Evolutionary conservation across 768 basidiomycete genomes (phyloP).

Genomic region (Naematelia encephala): DNA sequence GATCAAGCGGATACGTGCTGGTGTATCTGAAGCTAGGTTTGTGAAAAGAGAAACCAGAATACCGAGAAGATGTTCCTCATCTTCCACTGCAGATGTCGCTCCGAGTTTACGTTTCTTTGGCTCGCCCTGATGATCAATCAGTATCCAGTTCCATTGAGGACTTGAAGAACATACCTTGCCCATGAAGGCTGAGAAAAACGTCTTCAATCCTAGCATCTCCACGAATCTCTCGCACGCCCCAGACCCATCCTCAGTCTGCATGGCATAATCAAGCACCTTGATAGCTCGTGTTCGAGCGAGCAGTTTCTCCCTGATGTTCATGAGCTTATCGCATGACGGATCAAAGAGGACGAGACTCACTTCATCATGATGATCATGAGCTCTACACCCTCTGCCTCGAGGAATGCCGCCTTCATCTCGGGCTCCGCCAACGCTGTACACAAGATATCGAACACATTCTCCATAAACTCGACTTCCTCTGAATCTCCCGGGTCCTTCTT

Average conservation of each 20-base stretch:
- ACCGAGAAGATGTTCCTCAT: slow-evolving; percentile 80
- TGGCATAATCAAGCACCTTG: slow-evolving; percentile 85
- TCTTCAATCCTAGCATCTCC: slow-evolving; percentile 81
- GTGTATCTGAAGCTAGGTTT: slow-evolving; percentile 81
- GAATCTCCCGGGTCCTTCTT: slow-evolving; percentile 75
- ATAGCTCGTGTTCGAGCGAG: slow-evolving; percentile 77
- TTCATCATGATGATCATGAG: slow-evolving; percentile 98
- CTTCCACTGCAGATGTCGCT: slow-evolving; percentile 62
- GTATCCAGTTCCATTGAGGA: background rate
- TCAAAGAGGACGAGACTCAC: slow-evolving; percentile 54
- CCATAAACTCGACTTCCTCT: slow-evolving; percentile 97
- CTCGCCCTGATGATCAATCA: slow-evolving; percentile 22
- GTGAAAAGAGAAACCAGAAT: slow-evolving; percentile 89
- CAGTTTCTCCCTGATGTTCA: slow-evolving; percentile 66
- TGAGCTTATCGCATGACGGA: too few species aligned
- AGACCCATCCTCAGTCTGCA: slow-evolving; percentile 68
- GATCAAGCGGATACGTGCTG: slow-evolving; percentile 73
- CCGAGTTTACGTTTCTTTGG: slow-evolving; percentile 64
- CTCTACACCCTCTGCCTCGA: slow-evolving; percentile 89
- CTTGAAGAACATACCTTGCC: slow-evolving; percentile 64
- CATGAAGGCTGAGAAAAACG: slow-evolving; percentile 87
- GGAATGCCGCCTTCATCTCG: slow-evolving; percentile 72
- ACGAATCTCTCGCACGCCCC: slow-evolving; percentile 78
- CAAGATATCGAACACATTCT: slow-evolving; percentile 85
- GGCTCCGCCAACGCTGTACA: slow-evolving; percentile 81